phyloP scores from a whole-genome alignment of 2,329 filamentous ascomycete genomes.

The Trichoderma pleuroti region DNA sequence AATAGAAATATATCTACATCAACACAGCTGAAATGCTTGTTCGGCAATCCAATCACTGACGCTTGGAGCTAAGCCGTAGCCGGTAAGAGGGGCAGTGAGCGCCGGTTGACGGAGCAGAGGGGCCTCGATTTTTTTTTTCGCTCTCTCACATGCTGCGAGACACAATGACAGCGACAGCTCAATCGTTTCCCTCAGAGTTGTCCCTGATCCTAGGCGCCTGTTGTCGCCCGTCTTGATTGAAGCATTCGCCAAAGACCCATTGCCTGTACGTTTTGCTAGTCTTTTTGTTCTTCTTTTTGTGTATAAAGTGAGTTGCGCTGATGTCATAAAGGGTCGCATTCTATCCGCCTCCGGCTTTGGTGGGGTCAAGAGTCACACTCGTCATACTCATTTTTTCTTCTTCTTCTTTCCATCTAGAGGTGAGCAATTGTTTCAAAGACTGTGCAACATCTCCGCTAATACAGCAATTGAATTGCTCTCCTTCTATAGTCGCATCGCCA shows the following conservation, averaged over 20 bases:
- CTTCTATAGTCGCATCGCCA: conserved; percentile 18
- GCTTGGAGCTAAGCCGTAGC: conserved; percentile 27
- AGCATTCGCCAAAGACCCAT: not conserved
- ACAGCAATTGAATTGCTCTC: not conserved
- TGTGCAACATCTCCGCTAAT: not conserved
- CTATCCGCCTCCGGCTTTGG: conserved; percentile 4
- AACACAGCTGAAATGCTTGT: not conserved
- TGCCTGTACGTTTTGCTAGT: no score
- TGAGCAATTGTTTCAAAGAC: not conserved
- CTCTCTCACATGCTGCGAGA: not conserved
- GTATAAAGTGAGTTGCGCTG: conserved; percentile 5
- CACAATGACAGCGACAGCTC: conserved; percentile 3
- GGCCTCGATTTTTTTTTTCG: conserved; percentile 16
- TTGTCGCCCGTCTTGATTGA: not conserved
- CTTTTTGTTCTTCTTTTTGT: not conserved
- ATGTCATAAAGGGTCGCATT: conserved; percentile 14
- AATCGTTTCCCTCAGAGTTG: not conserved
- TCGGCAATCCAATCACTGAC: not conserved
- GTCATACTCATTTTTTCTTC: not conserved
- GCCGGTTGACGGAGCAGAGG: conserved; percentile 17
- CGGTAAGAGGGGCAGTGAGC: conserved; percentile 32
- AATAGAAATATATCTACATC: not conserved
- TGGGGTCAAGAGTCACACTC: conserved; percentile 17
- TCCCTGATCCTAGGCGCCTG: not conserved
- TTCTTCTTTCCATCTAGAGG: not conserved